Percentiles rank a stretch among this genome's conserved stretches.
Conservation (phyloP, 2,329 filamentous ascomycete species). For the Pseudocercospora pini-densiflorae region DNA sequence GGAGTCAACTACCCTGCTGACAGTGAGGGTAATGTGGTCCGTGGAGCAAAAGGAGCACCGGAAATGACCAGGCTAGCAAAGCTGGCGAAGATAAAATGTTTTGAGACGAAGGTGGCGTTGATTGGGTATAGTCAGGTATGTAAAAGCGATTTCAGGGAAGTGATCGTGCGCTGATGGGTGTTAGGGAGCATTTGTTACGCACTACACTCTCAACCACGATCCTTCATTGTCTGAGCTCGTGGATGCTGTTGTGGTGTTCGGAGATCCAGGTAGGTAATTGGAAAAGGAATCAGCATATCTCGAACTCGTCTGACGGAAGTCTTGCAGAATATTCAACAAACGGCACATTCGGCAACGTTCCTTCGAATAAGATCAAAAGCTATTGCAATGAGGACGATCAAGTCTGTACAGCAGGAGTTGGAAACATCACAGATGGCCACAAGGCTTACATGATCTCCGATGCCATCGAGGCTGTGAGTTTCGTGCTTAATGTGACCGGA, state of each 20-base stretch:
- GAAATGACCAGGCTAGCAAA: not conserved
- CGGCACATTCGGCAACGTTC: not conserved
- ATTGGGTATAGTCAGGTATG: conserved; percentile 26
- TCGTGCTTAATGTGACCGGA: conserved; percentile 15
- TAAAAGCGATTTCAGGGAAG: not conserved
- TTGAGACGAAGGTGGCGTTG: conserved; percentile 27
- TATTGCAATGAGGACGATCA: conserved; percentile 1
- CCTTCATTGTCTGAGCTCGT: not conserved
- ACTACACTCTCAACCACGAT: conserved; percentile 19
- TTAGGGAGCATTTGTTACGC: conserved; percentile 21
- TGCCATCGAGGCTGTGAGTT: not conserved
- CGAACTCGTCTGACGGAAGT: not conserved
- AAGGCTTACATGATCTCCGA: conserved; percentile 7
- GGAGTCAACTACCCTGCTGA: conserved; percentile 58
- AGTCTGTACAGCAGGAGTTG: not conserved
- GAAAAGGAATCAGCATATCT: not conserved
- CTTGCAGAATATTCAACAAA: not conserved
- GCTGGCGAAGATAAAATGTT: conserved; percentile 22
- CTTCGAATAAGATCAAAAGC: not conserved
- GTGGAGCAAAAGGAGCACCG: conserved; percentile 14
- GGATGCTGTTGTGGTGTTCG: not conserved
- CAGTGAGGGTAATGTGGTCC: conserved; percentile 13
- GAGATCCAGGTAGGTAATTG: not conserved
- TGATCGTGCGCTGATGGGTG: not conserved
- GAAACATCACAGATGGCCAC: conserved; percentile 1